phyloP scores from a whole-genome alignment of 768 basidiomycete species.

The Podaxis sp. region DNA sequence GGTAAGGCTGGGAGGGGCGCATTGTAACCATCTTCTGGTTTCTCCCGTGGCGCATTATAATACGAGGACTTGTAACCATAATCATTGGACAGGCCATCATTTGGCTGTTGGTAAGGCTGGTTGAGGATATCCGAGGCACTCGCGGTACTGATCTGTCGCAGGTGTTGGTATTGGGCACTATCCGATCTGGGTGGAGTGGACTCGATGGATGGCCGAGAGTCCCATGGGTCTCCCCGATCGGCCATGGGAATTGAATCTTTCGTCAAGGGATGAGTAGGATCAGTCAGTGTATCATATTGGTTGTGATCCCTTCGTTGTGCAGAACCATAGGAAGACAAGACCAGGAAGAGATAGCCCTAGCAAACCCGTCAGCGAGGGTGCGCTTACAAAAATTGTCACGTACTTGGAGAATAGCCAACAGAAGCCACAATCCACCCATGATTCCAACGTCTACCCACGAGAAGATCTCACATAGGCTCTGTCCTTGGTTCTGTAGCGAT shows the following conservation, averaged over 20 bases:
- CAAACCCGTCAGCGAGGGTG: slow-evolving; percentile 1
- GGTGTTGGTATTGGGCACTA: slow-evolving; percentile 41
- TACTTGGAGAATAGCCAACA: slow-evolving; percentile 79
- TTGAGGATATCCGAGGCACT: slow-evolving; percentile 57
- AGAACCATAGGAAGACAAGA: slow-evolving; percentile 59
- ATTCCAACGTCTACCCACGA: slow-evolving; percentile 91
- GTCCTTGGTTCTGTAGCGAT: slow-evolving; percentile 48
- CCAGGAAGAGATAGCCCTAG: slow-evolving; percentile 50
- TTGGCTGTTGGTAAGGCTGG: slow-evolving; percentile 46
- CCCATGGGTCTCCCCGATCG: slow-evolving; percentile 70
- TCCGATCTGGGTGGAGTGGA: slow-evolving; percentile 14
- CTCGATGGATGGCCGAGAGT: slow-evolving; percentile 54
- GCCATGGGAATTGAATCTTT: slow-evolving; percentile 62
- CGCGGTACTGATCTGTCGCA: slow-evolving; percentile 51
- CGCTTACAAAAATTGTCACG: slow-evolving; percentile 23
- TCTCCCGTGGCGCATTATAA: slow-evolving; percentile 27
- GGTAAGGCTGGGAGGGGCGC: slow-evolving; percentile 37
- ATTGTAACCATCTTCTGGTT: slow-evolving; percentile 24
- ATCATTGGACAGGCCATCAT: slow-evolving; percentile 38
- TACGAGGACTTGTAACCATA: slow-evolving; percentile 34
- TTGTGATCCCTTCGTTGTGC: slow-evolving; percentile 80
- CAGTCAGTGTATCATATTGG: slow-evolving; percentile 74
- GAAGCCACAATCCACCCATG: slow-evolving; percentile 86
- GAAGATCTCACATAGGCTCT: slow-evolving; percentile 84
- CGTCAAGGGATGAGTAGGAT: slow-evolving; percentile 50